Percentiles rank a stretch among this genome's conserved stretches.
These are phyloP conservation scores for Trypanosoma congolense DNA, from an alignment of 208 protist species.

Conservation along the genomic window DNA sequence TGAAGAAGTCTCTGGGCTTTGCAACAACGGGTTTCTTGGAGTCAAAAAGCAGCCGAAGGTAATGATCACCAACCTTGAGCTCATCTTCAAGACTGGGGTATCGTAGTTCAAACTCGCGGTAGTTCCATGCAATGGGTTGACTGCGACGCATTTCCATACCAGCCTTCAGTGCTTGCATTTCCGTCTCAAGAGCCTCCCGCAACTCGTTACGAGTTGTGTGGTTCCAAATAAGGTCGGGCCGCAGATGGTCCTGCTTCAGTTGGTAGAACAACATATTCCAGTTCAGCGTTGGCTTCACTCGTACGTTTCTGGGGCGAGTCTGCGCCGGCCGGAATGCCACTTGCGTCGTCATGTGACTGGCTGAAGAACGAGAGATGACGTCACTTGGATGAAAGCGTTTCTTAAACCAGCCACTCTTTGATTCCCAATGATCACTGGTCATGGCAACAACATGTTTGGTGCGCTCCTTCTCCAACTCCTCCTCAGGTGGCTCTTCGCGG, in stretches of 20 bases:
- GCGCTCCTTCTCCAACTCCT: conserved; percentile 52
- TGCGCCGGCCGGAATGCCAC: conserved; percentile 14
- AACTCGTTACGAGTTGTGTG: conserved; percentile 88
- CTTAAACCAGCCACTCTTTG: conserved; percentile 74
- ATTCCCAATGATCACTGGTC: conserved; percentile 50
- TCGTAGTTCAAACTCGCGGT: conserved; percentile 90
- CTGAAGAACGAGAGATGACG: conserved; percentile 5
- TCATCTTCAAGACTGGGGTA: conserved; percentile 88
- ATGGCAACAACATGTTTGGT: conserved; percentile 50
- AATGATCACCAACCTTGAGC: conserved; percentile 83
- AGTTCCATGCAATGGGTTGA: conserved; percentile 84
- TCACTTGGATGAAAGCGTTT: conserved; percentile 67
- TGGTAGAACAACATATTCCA: conserved; percentile 91
- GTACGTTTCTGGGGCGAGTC: conserved; percentile 31
- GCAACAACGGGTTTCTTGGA: conserved; percentile 55
- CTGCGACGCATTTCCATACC: conserved; percentile 35
- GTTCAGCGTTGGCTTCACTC: conserved; percentile 72
- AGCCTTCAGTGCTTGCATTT: conserved; percentile 66
- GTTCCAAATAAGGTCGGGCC: conserved; percentile 93
- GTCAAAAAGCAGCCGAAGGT: conserved; percentile 89
- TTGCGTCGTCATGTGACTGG: conserved; percentile 1
- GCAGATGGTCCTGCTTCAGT: conserved; percentile 75
- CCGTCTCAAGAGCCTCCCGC: conserved; percentile 72
- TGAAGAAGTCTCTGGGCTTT: conserved; percentile 87
- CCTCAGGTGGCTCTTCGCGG: conserved; percentile 37